These are phyloP conservation scores for Xylaria sp. DNA, from an alignment of 2,329 filamentous ascomycete species.

Conservation along the genomic window DNA sequence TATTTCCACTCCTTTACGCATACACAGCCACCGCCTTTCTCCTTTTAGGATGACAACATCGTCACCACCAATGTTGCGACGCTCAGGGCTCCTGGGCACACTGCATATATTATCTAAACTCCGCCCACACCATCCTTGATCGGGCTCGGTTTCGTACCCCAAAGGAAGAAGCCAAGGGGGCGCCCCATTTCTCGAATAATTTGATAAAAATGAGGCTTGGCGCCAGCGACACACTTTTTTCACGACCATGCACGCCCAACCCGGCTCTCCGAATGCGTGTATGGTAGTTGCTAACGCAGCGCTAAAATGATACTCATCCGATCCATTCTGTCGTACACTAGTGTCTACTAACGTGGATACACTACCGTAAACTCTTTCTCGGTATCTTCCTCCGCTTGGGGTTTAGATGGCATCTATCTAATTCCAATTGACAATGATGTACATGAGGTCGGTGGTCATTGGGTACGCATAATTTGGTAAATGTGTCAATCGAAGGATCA, in stretches of 20 bases:
- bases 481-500: neutral
- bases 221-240: neutral
- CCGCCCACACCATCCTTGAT: neutral
- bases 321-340: neutral
- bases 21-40: neutral
- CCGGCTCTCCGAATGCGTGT: neutral
- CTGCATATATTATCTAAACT: neutral
- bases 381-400: neutral
- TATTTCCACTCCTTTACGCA: neutral
- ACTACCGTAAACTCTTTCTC: neutral
- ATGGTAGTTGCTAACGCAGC: neutral
- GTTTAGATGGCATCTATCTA: too few relatives aligned
- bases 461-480: too few relatives aligned
- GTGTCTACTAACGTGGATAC: neutral
- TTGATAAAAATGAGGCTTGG: slow-evolving; percentile 21
- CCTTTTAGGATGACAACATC: slow-evolving; percentile 12
- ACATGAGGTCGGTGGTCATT: too few relatives aligned
- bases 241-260: neutral
- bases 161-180: too few relatives aligned
- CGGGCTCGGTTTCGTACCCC: slow-evolving; percentile 16
- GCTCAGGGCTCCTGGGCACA: too few relatives aligned
- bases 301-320: neutral
- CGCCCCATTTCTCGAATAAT: neutral
- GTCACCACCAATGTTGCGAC: slow-evolving; percentile 9
- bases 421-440: too few relatives aligned